Evolutionary conservation across 805 yeast genomes (phyloP).

Genomic region (Cyberlindnera japonica): DNA sequence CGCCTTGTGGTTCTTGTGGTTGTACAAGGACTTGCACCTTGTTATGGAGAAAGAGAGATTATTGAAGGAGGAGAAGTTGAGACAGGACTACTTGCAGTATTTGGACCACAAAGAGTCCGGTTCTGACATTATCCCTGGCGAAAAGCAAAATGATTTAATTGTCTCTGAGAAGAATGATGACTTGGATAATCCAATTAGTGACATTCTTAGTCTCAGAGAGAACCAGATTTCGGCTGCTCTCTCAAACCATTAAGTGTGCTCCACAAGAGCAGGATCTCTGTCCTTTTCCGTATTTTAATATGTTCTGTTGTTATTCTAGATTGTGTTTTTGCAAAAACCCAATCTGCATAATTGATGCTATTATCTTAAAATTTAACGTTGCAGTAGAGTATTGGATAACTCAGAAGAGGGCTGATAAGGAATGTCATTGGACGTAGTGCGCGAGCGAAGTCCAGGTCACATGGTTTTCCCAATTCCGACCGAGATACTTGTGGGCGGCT

Average conservation of each 20-base stretch:
- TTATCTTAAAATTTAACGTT: too few species aligned
- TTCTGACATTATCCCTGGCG: not conserved
- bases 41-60: conserved; percentile 23
- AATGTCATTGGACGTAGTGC: too few species aligned
- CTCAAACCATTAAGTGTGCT: not conserved
- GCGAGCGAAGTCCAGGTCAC: too few species aligned
- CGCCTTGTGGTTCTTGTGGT: conserved; percentile 51
- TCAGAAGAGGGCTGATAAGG: too few species aligned
- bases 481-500: too few species aligned
- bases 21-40: conserved; percentile 20
- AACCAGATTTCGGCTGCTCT: not conserved
- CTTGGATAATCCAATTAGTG: not conserved
- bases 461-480: too few species aligned
- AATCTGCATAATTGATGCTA: too few species aligned
- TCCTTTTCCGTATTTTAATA: too few species aligned
- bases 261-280: too few species aligned
- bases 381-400: too few species aligned
- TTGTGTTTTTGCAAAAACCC: too few species aligned
- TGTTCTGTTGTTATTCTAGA: too few species aligned
- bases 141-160: conserved; percentile 2
- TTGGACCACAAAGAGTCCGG: conserved; percentile 3
- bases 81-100: conserved; percentile 11
- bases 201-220: conserved; percentile 1
- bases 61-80: conserved; percentile 18
- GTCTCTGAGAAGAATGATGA: conserved; percentile 5